Evolutionary conservation across 164 flowering plant genomes (phyloP).

Genomic region (Macadamia tetraphylla): DNA sequence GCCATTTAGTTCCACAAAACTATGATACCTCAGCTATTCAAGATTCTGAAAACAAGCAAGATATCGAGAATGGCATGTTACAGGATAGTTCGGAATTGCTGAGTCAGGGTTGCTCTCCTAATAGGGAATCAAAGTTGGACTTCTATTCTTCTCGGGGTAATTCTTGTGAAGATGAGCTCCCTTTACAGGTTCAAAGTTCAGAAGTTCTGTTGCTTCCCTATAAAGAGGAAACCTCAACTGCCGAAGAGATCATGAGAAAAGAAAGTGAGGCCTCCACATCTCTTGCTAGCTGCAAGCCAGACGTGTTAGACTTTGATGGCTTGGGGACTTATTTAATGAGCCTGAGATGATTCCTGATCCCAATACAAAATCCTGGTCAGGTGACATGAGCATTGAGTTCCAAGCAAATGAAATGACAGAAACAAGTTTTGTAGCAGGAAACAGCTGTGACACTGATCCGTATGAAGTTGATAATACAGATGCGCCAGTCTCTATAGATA

Average conservation of each 20-base stretch:
- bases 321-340: slow-evolving; percentile 82
- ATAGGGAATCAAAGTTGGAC: slow-evolving; percentile 20
- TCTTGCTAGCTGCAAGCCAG: slow-evolving; percentile 32
- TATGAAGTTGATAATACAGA: slow-evolving; percentile 78
- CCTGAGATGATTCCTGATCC: slow-evolving; percentile 50
- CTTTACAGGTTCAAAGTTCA: slow-evolving; percentile 49
- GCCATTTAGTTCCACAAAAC: slow-evolving; percentile 19
- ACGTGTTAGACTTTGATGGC: slow-evolving; percentile 60
- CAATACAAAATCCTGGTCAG: slow-evolving; percentile 22
- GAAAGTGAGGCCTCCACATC: slow-evolving; percentile 48
- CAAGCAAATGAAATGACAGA: slow-evolving; percentile 26
- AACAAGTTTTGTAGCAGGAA: slow-evolving; percentile 34
- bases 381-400: slow-evolving; percentile 17
- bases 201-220: slow-evolving; percentile 62
- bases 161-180: slow-evolving; percentile 39
- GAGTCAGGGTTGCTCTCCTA: slow-evolving; percentile 12
- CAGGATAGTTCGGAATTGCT: slow-evolving; percentile 18
- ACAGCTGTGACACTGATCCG: slow-evolving; percentile 75
- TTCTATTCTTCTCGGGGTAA: slow-evolving; percentile 20
- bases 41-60: slow-evolving; percentile 17
- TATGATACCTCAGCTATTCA: slow-evolving; percentile 10
- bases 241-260: slow-evolving; percentile 15
- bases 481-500: slow-evolving; percentile 77
- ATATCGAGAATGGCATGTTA: slow-evolving; percentile 11
- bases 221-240: slow-evolving; percentile 41